A percentile compares a stretch with the other conserved stretches of the same genome.
Conservation (phyloP, 257 asterid species). For the Ehretia macrophylla region DNA sequence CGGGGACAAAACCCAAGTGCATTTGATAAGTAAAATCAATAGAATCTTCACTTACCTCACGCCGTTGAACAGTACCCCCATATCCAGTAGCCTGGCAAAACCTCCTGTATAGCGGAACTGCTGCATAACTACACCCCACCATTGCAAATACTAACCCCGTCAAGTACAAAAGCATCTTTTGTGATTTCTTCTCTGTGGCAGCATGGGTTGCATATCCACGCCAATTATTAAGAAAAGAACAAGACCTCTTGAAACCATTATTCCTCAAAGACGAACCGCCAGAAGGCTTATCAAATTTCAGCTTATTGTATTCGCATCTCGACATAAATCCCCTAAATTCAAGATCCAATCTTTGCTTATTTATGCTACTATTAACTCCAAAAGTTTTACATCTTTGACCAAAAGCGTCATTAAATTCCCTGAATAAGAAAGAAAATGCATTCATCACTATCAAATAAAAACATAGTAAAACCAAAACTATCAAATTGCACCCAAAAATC, state of each 20-base stretch:
- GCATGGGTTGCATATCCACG: conserved; percentile 54
- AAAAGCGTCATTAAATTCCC: conserved; percentile 14
- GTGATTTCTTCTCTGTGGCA: conserved; percentile 32
- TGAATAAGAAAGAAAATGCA: background rate
- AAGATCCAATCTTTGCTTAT: conserved; percentile 25
- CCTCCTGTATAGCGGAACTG: conserved; percentile 75
- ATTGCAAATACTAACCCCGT: background rate
- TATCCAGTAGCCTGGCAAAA: conserved; percentile 99
- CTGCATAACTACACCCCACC: conserved; percentile 4
- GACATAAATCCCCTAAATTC: conserved; percentile 28
- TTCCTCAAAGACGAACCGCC: conserved; percentile 16
- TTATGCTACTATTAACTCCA: conserved; percentile 18
- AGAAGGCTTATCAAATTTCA: conserved; percentile 8
- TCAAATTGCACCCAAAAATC: too few species aligned
- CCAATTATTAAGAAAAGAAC: conserved; percentile 18
- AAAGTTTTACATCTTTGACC: conserved; percentile 22
- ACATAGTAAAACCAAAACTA: too few species aligned
- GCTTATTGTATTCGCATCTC: conserved; percentile 26
- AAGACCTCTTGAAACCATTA: conserved; percentile 25
- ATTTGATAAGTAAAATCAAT: conserved; percentile 52
- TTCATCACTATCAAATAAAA: background rate
- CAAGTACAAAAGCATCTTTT: background rate
- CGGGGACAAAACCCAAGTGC: conserved; percentile 10
- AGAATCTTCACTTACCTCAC: too few species aligned
- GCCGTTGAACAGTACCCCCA: conserved; percentile 91